A percentile compares a stretch with the other conserved stretches of the same genome.
Evolutionary conservation across 2,329 filamentous ascomycete genomes (phyloP).

Genomic region (Calonectria hawksworthii): DNA sequence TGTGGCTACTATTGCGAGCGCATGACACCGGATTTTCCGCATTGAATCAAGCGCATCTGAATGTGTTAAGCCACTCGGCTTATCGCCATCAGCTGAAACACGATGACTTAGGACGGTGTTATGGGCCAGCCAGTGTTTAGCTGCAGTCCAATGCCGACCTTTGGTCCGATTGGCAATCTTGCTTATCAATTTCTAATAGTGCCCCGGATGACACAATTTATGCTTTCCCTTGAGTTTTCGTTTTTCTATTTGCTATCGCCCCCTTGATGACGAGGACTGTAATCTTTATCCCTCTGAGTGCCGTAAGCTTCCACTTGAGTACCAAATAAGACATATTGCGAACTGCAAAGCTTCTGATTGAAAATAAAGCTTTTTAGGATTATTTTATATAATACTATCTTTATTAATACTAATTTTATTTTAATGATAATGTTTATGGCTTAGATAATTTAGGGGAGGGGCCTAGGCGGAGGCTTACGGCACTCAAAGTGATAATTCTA

Average conservation of each 20-base stretch:
- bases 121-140: neutral
- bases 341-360: no score
- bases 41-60: neutral
- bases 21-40: neutral
- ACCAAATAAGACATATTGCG: no score
- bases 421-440: no score
- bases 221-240: neutral
- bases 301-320: no score
- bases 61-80: neutral
- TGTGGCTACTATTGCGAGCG: conserved; percentile 1
- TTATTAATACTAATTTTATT: no score
- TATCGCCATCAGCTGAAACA: conserved; percentile 1
- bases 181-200: neutral
- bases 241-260: neutral
- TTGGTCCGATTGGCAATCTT: neutral
- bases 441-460: no score
- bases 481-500: no score
- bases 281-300: no score
- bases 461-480: no score
- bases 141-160: neutral
- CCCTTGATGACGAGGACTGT: no score
- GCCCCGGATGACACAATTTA: neutral
- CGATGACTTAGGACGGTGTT: neutral
- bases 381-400: no score
- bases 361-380: no score